Base-by-base conservation (phyloP, 495 filamentous ascomycete genomes). In the Ascobolus immersus region DNA sequence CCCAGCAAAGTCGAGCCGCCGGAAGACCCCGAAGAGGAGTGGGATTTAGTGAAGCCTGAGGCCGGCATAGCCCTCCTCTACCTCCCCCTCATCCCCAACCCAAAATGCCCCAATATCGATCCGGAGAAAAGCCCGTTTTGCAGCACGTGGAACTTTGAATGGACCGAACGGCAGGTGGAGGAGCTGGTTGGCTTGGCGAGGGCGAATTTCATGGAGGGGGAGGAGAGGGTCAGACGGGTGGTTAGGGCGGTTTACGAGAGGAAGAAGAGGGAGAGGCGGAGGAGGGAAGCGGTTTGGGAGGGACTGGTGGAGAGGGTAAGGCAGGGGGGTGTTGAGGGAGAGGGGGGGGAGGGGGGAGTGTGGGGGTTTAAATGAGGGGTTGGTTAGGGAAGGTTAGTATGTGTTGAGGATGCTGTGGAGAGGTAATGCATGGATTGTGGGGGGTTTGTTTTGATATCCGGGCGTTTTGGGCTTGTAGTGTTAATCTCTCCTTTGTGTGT, bases 91-190 rank as follows among this genome's bases (percentile, higher is more conserved):
- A 56, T 93, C 7, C 67, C 71, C 12, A 93, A 96, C 49, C 61
- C 71, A 0, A 67, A 71, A 13, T 75, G 84, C 1, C 61, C 62
- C 4, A 73, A 67, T 32, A 72, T 93, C 17, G 71, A 92, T 48
- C 84, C 86, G 0, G 65, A 72, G 21, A 65, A 59, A 9, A 69
- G 65, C 37, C 76, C 81, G 32, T 96, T 81, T 57, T 64, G 93
- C 52, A 77, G 69, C 42, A 96, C 86, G 1, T 94, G 86, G 86
- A 96, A 93, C 50, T 93, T 93, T 48, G 69, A 90, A 27, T 93
- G 90, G 53, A 80, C 75, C 21, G 75, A 80, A 0, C 64, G 78
- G 36, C 71, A 93, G 45, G 61, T 93, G 29, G 82, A 91, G 34
- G 61, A 64, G 15, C 73, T 84, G 0, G 71, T 89, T 6, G 62